Conservation (phyloP, 2,329 filamentous ascomycete species). For the Laburnicola sp. region DNA sequence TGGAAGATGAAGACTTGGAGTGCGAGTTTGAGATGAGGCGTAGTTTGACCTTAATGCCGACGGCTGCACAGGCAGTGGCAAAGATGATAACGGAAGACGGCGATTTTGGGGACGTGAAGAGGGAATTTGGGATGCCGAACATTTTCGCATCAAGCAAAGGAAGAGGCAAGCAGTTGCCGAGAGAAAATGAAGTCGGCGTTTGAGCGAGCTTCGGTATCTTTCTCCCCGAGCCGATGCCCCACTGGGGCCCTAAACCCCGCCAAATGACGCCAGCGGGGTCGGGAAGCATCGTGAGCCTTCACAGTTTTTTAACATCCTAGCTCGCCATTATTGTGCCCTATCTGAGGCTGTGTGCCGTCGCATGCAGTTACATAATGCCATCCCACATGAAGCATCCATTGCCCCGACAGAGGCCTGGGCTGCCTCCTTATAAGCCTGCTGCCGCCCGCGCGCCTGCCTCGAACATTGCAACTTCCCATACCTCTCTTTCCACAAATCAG, state of each 20-base stretch:
- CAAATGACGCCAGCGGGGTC: conserved; percentile 28
- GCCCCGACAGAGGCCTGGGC: background rate
- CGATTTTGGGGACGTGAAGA: conserved; percentile 38
- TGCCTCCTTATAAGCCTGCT: background rate
- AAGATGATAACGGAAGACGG: conserved; percentile 44
- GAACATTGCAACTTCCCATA: conserved; percentile 1
- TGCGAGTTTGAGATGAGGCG: conserved; percentile 31
- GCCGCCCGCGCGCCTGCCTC: background rate
- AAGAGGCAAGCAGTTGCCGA: conserved; percentile 14
- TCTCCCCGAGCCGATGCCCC: conserved; percentile 20
- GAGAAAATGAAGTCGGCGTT: background rate
- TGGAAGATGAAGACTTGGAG: conserved; percentile 21
- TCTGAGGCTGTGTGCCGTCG: conserved; percentile 17
- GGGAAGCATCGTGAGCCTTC: conserved; percentile 22
- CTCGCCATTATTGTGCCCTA: conserved; percentile 25
- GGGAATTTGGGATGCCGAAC: conserved; percentile 38
- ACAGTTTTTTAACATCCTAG: conserved; percentile 22
- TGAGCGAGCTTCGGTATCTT: conserved; percentile 18
- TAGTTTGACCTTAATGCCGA: conserved; percentile 50
- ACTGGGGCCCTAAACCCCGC: no score
- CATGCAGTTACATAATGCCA: conserved; percentile 18
- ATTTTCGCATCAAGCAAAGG: conserved; percentile 42
- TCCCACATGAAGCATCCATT: background rate
- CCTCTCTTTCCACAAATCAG: background rate
- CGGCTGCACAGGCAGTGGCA: conserved; percentile 47